phyloP scores from a whole-genome alignment of 2,329 filamentous ascomycete genomes.

The Lecanosticta acicola region DNA sequence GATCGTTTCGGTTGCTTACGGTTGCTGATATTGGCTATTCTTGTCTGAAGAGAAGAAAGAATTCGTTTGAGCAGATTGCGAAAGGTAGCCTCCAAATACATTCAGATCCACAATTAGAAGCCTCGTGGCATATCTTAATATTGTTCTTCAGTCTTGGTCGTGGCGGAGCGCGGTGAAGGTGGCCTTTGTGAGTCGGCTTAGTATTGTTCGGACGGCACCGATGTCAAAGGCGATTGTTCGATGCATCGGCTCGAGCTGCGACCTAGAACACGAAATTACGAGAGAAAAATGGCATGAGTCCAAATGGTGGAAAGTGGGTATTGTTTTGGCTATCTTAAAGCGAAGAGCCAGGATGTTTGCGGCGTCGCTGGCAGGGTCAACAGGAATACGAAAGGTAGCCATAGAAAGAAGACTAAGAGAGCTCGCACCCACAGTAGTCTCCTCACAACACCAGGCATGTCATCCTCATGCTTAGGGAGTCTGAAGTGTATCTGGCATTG shows the following conservation, averaged over 20 bases:
- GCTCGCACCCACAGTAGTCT: no score
- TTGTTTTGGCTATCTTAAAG: no score
- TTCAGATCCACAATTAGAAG: constrained; percentile 3
- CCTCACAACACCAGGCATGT: no score
- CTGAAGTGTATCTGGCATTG: no score
- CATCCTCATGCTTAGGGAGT: no score
- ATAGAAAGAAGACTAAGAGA: no score
- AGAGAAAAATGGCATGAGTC: no score
- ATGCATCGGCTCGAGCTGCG: not conserved
- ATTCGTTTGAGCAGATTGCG: constrained; percentile 5
- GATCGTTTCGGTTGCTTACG: not conserved
- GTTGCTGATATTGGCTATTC: not conserved
- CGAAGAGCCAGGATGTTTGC: not conserved
- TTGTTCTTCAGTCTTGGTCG: constrained; percentile 3
- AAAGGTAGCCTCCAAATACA: not conserved
- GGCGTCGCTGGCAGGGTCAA: no score
- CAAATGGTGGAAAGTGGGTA: no score
- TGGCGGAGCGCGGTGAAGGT: not conserved
- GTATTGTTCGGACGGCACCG: constrained; percentile 7
- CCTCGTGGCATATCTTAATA: constrained; percentile 3
- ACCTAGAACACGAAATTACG: not conserved
- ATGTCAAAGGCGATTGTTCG: not conserved
- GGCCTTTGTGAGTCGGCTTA: constrained; percentile 6
- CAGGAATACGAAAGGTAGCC: no score
- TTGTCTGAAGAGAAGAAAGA: constrained; percentile 6